phyloP scores from a whole-genome alignment of 345 rosid genomes.

The Hevea brasiliensis region DNA sequence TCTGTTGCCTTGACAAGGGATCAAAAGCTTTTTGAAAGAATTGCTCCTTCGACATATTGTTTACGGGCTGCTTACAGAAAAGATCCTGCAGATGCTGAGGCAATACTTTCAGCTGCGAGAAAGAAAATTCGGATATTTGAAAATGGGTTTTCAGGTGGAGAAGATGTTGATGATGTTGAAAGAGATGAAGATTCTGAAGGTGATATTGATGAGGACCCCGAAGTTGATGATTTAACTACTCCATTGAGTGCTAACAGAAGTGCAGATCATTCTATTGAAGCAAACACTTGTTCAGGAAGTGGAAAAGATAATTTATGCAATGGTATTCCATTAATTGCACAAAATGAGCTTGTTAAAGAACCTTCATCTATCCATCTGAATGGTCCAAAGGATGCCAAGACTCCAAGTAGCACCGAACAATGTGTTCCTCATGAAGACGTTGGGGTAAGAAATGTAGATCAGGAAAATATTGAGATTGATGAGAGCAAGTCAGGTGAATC shows the following conservation, averaged over 20 bases:
- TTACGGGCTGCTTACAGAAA: constrained; percentile 86
- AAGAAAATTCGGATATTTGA: constrained; percentile 89
- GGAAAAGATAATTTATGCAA: constrained; percentile 38
- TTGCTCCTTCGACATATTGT: constrained; percentile 99
- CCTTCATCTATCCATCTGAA: constrained; percentile 42
- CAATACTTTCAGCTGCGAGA: constrained; percentile 83
- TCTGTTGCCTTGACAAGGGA: constrained; percentile 99
- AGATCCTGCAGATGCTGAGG: constrained; percentile 92
- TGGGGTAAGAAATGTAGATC: constrained; percentile 36
- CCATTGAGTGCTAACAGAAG: constrained; percentile 47
- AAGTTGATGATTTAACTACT: constrained; percentile 77
- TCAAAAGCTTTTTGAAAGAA: constrained; percentile 96
- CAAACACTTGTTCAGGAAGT: constrained; percentile 44
- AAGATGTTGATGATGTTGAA: constrained; percentile 85
- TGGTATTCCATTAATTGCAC: constrained; percentile 35
- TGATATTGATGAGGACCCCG: constrained; percentile 95
- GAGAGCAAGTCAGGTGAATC: constrained; percentile 78
- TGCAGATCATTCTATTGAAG: constrained; percentile 41
- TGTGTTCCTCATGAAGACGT: constrained; percentile 37
- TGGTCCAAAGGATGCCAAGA: constrained; percentile 38
- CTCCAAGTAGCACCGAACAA: constrained; percentile 37
- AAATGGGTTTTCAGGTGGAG: constrained; percentile 80
- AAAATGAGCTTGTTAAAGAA: constrained; percentile 44
- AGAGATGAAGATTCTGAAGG: constrained; percentile 86
- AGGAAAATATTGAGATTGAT: constrained; percentile 63